These are phyloP conservation scores for Phytophthora cactorum DNA, from an alignment of 352 stramenopile species.

Conservation along the genomic window DNA sequence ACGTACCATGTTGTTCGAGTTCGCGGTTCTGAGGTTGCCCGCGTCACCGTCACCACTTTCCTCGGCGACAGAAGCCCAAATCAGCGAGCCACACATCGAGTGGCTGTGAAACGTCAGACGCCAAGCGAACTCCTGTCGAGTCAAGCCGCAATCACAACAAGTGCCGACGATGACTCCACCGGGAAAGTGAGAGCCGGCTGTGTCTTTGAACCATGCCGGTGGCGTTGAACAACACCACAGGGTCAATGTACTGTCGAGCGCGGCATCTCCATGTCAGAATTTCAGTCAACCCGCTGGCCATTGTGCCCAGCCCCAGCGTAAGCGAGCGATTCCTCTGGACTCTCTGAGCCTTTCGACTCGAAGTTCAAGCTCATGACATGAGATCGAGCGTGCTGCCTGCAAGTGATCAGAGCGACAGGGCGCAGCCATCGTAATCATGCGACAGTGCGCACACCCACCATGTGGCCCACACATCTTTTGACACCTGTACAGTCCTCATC, in stretches of 20 bases:
- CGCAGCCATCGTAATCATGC: slow-evolving; percentile 11
- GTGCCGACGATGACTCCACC: slow-evolving; percentile 19
- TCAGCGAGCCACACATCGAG: not conserved
- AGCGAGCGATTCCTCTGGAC: not conserved
- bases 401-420: slow-evolving; percentile 9
- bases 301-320: not conserved
- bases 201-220: slow-evolving; percentile 18
- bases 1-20: too few species aligned
- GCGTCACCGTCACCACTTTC: not conserved
- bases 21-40: too few species aligned
- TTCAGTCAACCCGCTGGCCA: not conserved
- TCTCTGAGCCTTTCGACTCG: not conserved
- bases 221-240: not conserved
- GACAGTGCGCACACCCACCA: slow-evolving; percentile 15
- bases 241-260: not conserved
- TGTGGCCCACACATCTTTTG: slow-evolving; percentile 1
- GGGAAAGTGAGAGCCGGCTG: slow-evolving; percentile 12
- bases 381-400: not conserved
- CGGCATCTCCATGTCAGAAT: not conserved
- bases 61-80: not conserved
- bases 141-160: slow-evolving; percentile 15
- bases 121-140: slow-evolving; percentile 9
- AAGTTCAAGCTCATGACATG: not conserved
- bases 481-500: not conserved
- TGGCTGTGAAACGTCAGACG: not conserved